These are phyloP conservation scores for Entomortierella beljakovae DNA, from an alignment of 192 early-diverging fungal species.

Conservation along the genomic window DNA sequence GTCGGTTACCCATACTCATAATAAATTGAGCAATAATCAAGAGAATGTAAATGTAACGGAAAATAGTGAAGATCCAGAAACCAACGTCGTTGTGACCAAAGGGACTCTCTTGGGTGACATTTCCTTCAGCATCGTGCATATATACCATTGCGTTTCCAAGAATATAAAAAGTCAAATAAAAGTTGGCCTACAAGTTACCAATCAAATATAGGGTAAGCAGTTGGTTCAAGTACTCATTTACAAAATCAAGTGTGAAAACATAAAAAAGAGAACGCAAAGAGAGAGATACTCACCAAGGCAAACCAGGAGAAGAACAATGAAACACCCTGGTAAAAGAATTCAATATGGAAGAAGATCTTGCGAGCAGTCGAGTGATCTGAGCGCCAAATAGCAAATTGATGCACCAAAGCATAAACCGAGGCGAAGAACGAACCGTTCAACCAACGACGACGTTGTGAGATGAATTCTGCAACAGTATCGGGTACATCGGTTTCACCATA, in stretches of 20 bases:
- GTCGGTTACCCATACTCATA: slow-evolving; percentile 91
- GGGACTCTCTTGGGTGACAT: background rate
- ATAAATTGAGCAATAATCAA: slow-evolving; percentile 85
- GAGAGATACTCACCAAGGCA: slow-evolving; percentile 71
- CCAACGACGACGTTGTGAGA: slow-evolving; percentile 98
- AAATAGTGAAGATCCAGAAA: slow-evolving; percentile 46
- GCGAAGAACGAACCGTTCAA: slow-evolving; percentile 97
- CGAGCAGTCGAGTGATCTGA: slow-evolving; percentile 79
- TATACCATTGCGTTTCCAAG: slow-evolving; percentile 5
- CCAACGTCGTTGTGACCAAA: slow-evolving; percentile 1
- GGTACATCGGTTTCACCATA: slow-evolving; percentile 90
- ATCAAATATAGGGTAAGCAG: too few relatives aligned
- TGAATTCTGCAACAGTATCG: slow-evolving; percentile 83
- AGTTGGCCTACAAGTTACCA: slow-evolving; percentile 6
- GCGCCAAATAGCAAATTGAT: slow-evolving; percentile 83
- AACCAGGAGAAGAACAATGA: slow-evolving; percentile 93
- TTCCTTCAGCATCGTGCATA: background rate
- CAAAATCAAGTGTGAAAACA: too few relatives aligned
- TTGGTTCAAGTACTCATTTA: too few relatives aligned
- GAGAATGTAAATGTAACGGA: slow-evolving; percentile 72
- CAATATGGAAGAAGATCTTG: slow-evolving; percentile 78
- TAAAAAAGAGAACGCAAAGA: too few relatives aligned
- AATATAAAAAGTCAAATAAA: slow-evolving; percentile 14
- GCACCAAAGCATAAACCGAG: slow-evolving; percentile 83
- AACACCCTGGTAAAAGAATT: slow-evolving; percentile 87